Percentiles rank a stretch among this genome's conserved stretches.
Conservation (phyloP, 768 basidiomycete species). For the Xerocomus spinulosus region DNA sequence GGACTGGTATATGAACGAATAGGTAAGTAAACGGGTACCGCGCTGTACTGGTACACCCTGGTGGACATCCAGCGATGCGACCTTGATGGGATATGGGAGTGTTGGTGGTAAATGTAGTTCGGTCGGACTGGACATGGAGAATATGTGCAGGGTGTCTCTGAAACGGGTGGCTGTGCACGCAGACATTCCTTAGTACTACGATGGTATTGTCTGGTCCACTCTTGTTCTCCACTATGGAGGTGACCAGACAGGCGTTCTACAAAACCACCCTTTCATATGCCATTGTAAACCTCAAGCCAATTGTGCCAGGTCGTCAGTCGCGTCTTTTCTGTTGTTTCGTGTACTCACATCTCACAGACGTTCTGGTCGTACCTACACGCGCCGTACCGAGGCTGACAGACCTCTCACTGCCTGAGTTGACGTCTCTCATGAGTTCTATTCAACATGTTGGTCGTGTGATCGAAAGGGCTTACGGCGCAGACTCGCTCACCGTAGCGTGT, state of each 20-base stretch:
- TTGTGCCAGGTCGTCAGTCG: constrained; percentile 86
- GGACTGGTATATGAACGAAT: constrained; percentile 67
- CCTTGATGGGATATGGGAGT: constrained; percentile 85
- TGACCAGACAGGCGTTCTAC: constrained; percentile 73
- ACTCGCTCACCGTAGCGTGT: constrained; percentile 82
- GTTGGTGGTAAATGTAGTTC: constrained; percentile 68
- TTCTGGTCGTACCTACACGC: constrained; percentile 56
- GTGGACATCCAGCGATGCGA: constrained; percentile 62
- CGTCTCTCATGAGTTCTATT: constrained; percentile 76
- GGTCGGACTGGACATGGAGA: constrained; percentile 56
- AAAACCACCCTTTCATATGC: constrained; percentile 67
- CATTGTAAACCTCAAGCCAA: constrained; percentile 92
- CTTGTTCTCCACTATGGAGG: constrained; percentile 77
- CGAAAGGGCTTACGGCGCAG: constrained; percentile 76
- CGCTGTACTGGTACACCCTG: constrained; percentile 49
- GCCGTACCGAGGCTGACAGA: constrained; percentile 54
- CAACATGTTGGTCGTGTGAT: constrained; percentile 75
- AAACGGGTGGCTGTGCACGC: constrained; percentile 20
- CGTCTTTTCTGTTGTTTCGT: no score
- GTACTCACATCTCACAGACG: constrained; percentile 39
- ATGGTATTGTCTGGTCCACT: constrained; percentile 29
- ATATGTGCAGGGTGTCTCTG: constrained; percentile 12
- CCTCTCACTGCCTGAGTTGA: constrained; percentile 60
- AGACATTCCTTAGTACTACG: background rate
- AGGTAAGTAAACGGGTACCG: constrained; percentile 77